phyloP scores from a whole-genome alignment of 2,329 filamentous ascomycete species.

The Penicillium sp. region DNA sequence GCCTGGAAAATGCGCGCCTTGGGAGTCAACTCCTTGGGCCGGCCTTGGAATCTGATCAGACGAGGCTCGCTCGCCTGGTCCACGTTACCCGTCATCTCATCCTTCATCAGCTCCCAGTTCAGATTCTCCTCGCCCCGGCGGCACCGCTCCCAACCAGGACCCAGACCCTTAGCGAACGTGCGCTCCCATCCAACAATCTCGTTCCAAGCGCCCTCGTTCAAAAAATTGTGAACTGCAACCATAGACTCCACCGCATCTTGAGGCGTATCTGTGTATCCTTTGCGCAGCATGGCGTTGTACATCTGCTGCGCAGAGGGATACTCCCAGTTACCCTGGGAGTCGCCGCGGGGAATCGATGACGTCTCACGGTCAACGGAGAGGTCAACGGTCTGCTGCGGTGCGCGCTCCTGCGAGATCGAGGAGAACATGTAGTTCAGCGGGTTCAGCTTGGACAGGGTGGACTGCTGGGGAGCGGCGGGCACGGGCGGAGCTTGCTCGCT shows the following conservation, averaged over 20 bases:
- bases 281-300: constrained; percentile 97
- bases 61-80: constrained; percentile 60
- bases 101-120: constrained; percentile 56
- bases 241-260: constrained; percentile 92
- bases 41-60: constrained; percentile 82
- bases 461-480: constrained; percentile 36
- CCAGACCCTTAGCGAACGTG: constrained; percentile 74
- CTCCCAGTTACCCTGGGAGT: constrained; percentile 79
- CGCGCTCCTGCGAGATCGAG: constrained; percentile 76
- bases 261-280: constrained; percentile 93
- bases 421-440: constrained; percentile 96
- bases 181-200: constrained; percentile 95
- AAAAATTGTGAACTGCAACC: constrained; percentile 96
- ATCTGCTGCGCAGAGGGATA: constrained; percentile 98
- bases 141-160: constrained; percentile 72
- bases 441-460: constrained; percentile 67
- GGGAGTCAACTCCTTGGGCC: constrained; percentile 85
- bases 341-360: constrained; percentile 88
- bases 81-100: constrained; percentile 42
- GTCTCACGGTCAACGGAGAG: constrained; percentile 80
- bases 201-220: constrained; percentile 96
- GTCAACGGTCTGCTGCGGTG: constrained; percentile 69
- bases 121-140: constrained; percentile 71
- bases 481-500: constrained; percentile 35
- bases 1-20: constrained; percentile 85